Evolutionary conservation across 306 rosid species (phyloP).

Genomic region (Begonia fuchsioides): DNA sequence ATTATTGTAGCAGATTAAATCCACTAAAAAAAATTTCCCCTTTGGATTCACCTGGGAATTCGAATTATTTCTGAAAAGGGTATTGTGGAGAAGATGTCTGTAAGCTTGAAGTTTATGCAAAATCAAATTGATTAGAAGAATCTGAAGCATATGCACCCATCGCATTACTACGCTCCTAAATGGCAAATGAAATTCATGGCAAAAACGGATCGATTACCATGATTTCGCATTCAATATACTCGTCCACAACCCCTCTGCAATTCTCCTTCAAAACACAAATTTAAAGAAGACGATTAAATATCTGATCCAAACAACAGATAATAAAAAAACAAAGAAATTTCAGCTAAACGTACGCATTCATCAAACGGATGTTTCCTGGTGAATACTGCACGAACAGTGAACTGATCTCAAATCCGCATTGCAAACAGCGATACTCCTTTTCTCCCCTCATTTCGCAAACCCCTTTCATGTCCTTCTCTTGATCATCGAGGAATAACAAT

Average conservation of each 20-base stretch:
- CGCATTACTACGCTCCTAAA: conserved; percentile 1
- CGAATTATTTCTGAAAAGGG: conserved; percentile 27
- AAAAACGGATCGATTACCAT: conserved; percentile 31
- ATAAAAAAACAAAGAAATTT: not conserved
- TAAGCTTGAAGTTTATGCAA: conserved; percentile 76
- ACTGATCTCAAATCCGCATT: conserved; percentile 41
- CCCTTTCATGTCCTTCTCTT: not conserved
- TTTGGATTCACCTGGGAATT: conserved; percentile 34
- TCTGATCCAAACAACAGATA: not conserved
- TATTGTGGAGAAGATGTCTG: conserved; percentile 70
- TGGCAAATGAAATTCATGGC: not conserved
- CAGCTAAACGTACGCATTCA: conserved; percentile 61
- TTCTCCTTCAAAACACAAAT: conserved; percentile 30
- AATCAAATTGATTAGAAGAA: conserved; percentile 60
- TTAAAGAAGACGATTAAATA: not conserved
- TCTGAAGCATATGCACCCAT: conserved; percentile 21
- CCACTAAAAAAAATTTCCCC: not conserved
- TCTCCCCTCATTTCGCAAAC: conserved; percentile 4
- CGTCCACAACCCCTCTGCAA: conserved; percentile 70
- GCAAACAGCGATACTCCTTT: conserved; percentile 52
- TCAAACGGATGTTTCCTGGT: conserved; percentile 75
- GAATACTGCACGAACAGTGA: conserved; percentile 70
- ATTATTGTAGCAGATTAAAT: not conserved
- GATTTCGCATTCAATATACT: conserved; percentile 72
- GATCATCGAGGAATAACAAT: not conserved